Conservation (phyloP, 108 stramenopile species). For the Skeletonema marinoi region DNA sequence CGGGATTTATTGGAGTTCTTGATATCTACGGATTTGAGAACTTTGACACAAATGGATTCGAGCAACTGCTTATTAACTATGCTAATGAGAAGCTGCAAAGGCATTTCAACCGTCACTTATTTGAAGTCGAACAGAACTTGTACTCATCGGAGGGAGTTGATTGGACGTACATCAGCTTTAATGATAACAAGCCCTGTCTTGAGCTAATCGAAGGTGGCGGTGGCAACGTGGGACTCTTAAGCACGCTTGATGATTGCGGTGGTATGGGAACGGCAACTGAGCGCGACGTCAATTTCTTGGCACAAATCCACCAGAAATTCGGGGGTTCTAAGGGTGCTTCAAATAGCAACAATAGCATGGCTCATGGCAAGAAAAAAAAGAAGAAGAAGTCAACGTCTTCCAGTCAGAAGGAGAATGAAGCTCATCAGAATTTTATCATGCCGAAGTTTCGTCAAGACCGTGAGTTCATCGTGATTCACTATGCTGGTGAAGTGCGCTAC, state of each 20-base stretch:
- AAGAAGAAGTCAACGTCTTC: constrained; percentile 31
- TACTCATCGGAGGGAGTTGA: constrained; percentile 95
- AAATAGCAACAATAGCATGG: background rate
- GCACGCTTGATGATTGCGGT: constrained; percentile 90
- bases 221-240: constrained; percentile 76
- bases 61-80: constrained; percentile 96
- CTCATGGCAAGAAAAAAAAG: constrained; percentile 46
- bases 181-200: constrained; percentile 96
- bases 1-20: constrained; percentile 87
- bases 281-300: constrained; percentile 89
- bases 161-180: constrained; percentile 97
- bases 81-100: constrained; percentile 94
- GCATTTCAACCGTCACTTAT: constrained; percentile 95
- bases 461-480: constrained; percentile 91
- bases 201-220: constrained; percentile 93
- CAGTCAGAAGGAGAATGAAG: constrained; percentile 17
- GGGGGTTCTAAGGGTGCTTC: constrained; percentile 53
- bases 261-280: constrained; percentile 84
- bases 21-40: constrained; percentile 98
- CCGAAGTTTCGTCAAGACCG: constrained; percentile 91
- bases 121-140: constrained; percentile 93
- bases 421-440: constrained; percentile 81
- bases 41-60: constrained; percentile 94
- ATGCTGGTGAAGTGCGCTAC: constrained; percentile 94
- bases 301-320: constrained; percentile 84